Evolutionary conservation across 2,329 filamentous ascomycete species (phyloP).

Genomic region (Monilinia laxa): DNA sequence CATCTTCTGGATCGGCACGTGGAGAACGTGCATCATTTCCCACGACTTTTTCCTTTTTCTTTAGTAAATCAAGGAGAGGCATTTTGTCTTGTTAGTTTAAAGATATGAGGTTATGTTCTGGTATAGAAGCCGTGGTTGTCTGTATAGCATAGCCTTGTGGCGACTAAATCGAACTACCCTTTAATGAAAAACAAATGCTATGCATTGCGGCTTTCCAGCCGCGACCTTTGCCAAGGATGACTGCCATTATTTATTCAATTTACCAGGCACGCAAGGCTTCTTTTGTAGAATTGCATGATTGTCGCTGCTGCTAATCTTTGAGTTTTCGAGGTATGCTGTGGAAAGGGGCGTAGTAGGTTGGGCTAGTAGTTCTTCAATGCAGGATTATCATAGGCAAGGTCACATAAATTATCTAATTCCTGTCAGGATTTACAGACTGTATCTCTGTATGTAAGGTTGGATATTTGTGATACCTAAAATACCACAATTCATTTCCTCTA

Average conservation of each 20-base stretch:
- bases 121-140: conserved; percentile 1
- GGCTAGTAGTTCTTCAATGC: conserved; percentile 10
- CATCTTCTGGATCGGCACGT: conserved; percentile 30
- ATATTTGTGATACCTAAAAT: conserved; percentile 1
- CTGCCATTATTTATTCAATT: conserved; percentile 16
- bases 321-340: conserved; percentile 20
- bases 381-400: conserved; percentile 9
- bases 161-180: conserved; percentile 14
- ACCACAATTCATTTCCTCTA: background rate
- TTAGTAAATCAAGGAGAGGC: conserved; percentile 60
- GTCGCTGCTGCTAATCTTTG: conserved; percentile 33
- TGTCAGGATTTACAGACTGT: background rate
- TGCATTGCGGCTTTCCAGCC: conserved; percentile 32
- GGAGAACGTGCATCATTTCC: conserved; percentile 40
- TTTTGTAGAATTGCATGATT: background rate
- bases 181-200: conserved; percentile 25
- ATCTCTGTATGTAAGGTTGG: background rate
- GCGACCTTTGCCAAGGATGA: conserved; percentile 26
- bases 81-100: conserved; percentile 44
- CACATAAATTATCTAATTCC: background rate
- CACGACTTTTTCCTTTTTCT: conserved; percentile 58
- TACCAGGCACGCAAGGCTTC: conserved; percentile 19
- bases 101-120: conserved; percentile 16
- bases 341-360: conserved; percentile 17
- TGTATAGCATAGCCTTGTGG: conserved; percentile 24